phyloP scores from a whole-genome alignment of 306 rosid species.

The Fragaria iinumae region DNA sequence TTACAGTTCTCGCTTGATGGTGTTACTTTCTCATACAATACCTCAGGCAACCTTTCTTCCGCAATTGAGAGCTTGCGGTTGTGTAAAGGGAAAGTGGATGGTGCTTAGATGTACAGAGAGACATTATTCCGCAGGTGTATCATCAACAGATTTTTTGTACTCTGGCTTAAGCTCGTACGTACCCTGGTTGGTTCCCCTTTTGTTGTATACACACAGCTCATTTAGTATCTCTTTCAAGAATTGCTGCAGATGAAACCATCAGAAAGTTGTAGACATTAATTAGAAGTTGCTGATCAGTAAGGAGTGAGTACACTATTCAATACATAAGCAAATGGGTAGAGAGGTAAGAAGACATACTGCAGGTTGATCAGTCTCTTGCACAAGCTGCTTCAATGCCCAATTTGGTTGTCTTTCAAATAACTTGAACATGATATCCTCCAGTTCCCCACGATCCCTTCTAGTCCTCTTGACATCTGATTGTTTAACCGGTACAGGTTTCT shows the following conservation, averaged over 20 bases:
- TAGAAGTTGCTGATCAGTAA: neutral
- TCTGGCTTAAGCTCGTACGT: conserved; percentile 99
- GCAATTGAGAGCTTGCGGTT: conserved; percentile 1
- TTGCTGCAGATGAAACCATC: conserved; percentile 62
- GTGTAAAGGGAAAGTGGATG: conserved; percentile 8
- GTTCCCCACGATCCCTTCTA: conserved; percentile 94
- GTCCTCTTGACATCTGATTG: conserved; percentile 93
- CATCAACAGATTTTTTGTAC: conserved; percentile 92
- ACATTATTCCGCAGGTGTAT: conserved; percentile 54
- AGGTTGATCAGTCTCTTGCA: conserved; percentile 98
- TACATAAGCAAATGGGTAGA: conserved; percentile 8
- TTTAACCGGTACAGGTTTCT: conserved; percentile 75
- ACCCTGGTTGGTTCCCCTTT: conserved; percentile 98
- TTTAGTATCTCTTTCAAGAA: conserved; percentile 96
- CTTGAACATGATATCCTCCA: conserved; percentile 97
- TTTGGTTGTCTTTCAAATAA: conserved; percentile 96
- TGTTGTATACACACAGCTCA: conserved; percentile 91
- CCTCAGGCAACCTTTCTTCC: neutral
- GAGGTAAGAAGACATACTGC: conserved; percentile 47
- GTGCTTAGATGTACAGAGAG: conserved; percentile 2
- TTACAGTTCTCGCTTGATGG: neutral
- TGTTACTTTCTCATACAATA: conserved; percentile 3
- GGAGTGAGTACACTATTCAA: neutral
- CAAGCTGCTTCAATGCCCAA: conserved; percentile 98
- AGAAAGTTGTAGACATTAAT: conserved; percentile 8